phyloP scores from a whole-genome alignment of 2,329 filamentous ascomycete genomes.

The Calonectria hawksworthii region DNA sequence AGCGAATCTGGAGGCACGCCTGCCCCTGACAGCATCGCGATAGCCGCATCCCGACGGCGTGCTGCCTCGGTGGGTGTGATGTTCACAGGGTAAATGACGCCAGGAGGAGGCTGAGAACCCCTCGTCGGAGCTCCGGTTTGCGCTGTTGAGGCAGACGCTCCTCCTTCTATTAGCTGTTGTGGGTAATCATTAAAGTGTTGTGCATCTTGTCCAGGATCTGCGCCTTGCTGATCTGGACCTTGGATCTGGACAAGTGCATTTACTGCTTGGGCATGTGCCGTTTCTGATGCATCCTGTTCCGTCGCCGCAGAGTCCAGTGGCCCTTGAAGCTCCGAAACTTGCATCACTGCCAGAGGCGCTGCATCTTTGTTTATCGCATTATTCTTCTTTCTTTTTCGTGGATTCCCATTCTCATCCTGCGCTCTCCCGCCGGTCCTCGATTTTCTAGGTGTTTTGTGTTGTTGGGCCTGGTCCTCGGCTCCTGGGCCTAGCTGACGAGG shows the following conservation, averaged over 20 bases:
- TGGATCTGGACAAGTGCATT: slow-evolving; percentile 24
- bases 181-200: slow-evolving; percentile 36
- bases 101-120: slow-evolving; percentile 28
- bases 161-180: slow-evolving; percentile 30
- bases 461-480: slow-evolving; percentile 42
- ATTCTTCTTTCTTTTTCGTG: slow-evolving; percentile 48
- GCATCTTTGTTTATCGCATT: slow-evolving; percentile 36
- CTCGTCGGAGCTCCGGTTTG: slow-evolving; percentile 22
- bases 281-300: neutral
- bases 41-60: slow-evolving; percentile 64
- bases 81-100: slow-evolving; percentile 48
- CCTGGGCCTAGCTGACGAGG: slow-evolving; percentile 50
- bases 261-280: neutral
- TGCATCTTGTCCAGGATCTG: slow-evolving; percentile 7
- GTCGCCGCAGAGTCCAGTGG: slow-evolving; percentile 28
- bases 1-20: slow-evolving; percentile 67
- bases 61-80: slow-evolving; percentile 61
- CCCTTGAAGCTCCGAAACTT: slow-evolving; percentile 22
- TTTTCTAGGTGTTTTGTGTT: slow-evolving; percentile 44
- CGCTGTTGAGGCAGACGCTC: slow-evolving; percentile 21
- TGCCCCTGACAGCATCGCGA: slow-evolving; percentile 60
- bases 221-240: slow-evolving; percentile 15
- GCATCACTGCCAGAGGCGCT: slow-evolving; percentile 1
- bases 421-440: slow-evolving; percentile 49
- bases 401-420: slow-evolving; percentile 43